Evolutionary conservation across 192 early-diverging fungal species (phyloP).

Genomic region (Coemansia sp.): DNA sequence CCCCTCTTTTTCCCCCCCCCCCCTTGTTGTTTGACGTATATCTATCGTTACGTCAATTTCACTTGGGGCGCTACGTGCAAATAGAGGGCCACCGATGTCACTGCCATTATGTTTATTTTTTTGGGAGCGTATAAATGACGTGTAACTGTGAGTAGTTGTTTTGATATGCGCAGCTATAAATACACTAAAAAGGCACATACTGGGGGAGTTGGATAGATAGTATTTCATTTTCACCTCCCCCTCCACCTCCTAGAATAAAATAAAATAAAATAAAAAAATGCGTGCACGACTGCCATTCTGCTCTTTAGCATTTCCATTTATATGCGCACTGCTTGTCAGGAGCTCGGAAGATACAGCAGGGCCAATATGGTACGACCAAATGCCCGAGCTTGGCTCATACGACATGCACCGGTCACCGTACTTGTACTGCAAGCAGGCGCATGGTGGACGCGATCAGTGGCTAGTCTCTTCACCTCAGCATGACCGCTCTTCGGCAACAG

Average conservation of each 20-base stretch:
- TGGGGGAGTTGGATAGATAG: background rate
- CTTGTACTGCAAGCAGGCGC: conserved; percentile 42
- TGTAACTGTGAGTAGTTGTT: background rate
- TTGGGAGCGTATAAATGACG: background rate
- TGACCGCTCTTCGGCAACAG: no score
- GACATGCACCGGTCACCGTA: conserved; percentile 24
- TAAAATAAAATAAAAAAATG: background rate
- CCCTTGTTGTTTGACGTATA: no score
- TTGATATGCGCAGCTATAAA: no score
- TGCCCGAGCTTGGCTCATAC: conserved; percentile 8
- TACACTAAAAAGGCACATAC: background rate
- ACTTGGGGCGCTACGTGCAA: background rate
- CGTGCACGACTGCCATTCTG: background rate
- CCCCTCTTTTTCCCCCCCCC: no score
- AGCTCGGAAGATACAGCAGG: background rate
- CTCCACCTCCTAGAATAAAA: background rate
- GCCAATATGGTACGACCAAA: conserved; percentile 37
- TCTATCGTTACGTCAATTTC: background rate
- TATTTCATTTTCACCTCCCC: background rate
- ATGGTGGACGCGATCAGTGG: conserved; percentile 36
- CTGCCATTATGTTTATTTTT: no score
- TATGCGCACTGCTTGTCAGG: background rate
- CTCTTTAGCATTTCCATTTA: background rate
- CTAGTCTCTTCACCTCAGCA: background rate
- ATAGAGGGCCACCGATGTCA: background rate